Evolutionary conservation across 176 grass and related monocot genomes (phyloP).

Genomic region (Chrysopogon serrulatus): DNA sequence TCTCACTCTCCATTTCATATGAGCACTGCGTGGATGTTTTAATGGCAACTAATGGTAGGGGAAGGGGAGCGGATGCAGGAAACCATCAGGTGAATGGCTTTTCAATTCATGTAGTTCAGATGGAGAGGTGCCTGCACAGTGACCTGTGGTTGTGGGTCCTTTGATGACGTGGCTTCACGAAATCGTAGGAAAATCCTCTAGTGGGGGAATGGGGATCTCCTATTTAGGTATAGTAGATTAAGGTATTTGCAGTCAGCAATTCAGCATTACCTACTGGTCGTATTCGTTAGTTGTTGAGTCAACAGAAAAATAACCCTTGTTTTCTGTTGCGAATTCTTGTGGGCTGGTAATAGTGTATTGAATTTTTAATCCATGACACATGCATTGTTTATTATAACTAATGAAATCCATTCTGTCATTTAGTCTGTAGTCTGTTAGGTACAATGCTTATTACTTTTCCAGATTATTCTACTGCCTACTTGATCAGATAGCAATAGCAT

Average conservation of each 20-base stretch:
- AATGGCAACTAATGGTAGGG: too few species aligned
- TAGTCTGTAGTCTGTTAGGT: not conserved
- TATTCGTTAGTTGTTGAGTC: not conserved
- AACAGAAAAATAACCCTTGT: not conserved
- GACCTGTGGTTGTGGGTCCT: too few species aligned
- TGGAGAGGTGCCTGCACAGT: too few species aligned
- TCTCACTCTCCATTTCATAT: too few species aligned
- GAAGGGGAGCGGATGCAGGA: too few species aligned
- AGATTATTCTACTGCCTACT: not conserved
- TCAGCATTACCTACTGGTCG: not conserved
- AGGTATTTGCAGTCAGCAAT: not conserved
- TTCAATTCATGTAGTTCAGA: too few species aligned
- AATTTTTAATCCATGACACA: not conserved
- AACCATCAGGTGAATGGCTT: too few species aligned
- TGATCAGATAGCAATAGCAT: not conserved
- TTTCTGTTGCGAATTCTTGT: not conserved
- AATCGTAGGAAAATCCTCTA: too few species aligned
- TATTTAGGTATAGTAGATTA: too few species aligned
- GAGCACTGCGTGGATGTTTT: too few species aligned
- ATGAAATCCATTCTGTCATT: not conserved
- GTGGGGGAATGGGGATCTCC: too few species aligned
- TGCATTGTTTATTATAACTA: not conserved
- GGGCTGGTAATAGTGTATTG: not conserved
- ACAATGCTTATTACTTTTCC: not conserved
- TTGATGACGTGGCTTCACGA: too few species aligned